Evolutionary conservation across 768 basidiomycete genomes (phyloP).

Genomic region (Pulveroboletus frians): DNA sequence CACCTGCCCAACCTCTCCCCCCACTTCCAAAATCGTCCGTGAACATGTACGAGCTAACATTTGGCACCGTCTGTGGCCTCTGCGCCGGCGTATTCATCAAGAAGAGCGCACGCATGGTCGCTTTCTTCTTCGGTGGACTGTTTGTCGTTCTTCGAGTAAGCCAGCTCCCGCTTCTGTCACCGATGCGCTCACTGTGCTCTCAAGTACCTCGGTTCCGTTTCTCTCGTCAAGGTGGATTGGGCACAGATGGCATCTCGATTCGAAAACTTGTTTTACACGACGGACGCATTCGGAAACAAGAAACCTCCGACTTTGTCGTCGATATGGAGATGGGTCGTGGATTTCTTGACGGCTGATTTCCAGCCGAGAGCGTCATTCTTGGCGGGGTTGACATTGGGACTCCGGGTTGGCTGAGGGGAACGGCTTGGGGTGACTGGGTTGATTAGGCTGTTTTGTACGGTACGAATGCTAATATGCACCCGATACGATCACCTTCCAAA

Average conservation of each 20-base stretch:
- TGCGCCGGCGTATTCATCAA: slow-evolving; percentile 93
- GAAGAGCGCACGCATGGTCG: slow-evolving; percentile 82
- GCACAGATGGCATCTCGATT: slow-evolving; percentile 55
- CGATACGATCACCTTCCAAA: slow-evolving; percentile 14
- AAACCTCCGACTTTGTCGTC: slow-evolving; percentile 61
- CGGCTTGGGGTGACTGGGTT: too few species aligned
- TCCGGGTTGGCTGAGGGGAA: slow-evolving; percentile 64
- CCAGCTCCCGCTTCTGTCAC: not conserved
- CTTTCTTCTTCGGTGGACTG: slow-evolving; percentile 83
- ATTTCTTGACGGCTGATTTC: slow-evolving; percentile 91
- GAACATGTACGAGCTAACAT: slow-evolving; percentile 76
- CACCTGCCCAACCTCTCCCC: slow-evolving; percentile 12
- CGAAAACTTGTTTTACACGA: slow-evolving; percentile 67
- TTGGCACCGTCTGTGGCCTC: slow-evolving; percentile 84
- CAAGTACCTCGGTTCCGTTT: slow-evolving; percentile 75
- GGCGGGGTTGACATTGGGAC: slow-evolving; percentile 74
- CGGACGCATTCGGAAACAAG: slow-evolving; percentile 47
- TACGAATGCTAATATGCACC: too few species aligned
- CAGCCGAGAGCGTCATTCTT: slow-evolving; percentile 86
- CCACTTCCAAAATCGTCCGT: slow-evolving; percentile 69
- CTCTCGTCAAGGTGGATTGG: slow-evolving; percentile 82
- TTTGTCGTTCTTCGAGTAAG: slow-evolving; percentile 88
- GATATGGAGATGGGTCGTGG: slow-evolving; percentile 60
- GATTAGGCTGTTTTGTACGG: too few species aligned
- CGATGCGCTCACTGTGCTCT: not conserved